Conservation (phyloP, 441 rosid genomes). For the Aleurites moluccanus region DNA sequence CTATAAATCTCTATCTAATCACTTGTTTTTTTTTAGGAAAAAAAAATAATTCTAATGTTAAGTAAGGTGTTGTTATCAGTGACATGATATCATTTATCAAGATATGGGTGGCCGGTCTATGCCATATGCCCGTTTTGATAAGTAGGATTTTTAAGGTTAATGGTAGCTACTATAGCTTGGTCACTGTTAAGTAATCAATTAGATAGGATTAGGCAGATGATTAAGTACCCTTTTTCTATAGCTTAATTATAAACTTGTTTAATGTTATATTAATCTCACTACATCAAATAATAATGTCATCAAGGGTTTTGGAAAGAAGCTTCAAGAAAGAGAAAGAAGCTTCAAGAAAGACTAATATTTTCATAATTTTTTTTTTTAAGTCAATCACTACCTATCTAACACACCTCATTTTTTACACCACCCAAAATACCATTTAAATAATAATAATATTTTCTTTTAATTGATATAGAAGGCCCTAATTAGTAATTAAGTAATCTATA, state of each 20-base stretch:
- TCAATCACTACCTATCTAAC: not conserved
- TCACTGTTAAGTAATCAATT: not conserved
- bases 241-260: not conserved
- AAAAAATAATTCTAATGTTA: not conserved
- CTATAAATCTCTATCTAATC: not conserved
- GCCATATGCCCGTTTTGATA: not conserved
- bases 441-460: too few species aligned
- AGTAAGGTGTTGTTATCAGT: constrained; percentile 2
- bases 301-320: not conserved
- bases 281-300: not conserved
- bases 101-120: not conserved
- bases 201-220: not conserved
- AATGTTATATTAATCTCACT: not conserved
- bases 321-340: not conserved
- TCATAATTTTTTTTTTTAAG: not conserved
- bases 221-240: not conserved
- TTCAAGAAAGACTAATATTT: not conserved
- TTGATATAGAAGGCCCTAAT: too few species aligned
- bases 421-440: not conserved
- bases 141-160: not conserved
- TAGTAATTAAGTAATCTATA: not conserved
- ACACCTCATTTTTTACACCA: not conserved
- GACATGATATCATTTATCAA: not conserved
- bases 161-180: not conserved
- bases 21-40: not conserved